Percentiles rank a stretch among this genome's conserved stretches.
These are phyloP conservation scores for Didymosphaeria variabile DNA, from an alignment of 2,329 filamentous ascomycete species.

Conservation along the genomic window DNA sequence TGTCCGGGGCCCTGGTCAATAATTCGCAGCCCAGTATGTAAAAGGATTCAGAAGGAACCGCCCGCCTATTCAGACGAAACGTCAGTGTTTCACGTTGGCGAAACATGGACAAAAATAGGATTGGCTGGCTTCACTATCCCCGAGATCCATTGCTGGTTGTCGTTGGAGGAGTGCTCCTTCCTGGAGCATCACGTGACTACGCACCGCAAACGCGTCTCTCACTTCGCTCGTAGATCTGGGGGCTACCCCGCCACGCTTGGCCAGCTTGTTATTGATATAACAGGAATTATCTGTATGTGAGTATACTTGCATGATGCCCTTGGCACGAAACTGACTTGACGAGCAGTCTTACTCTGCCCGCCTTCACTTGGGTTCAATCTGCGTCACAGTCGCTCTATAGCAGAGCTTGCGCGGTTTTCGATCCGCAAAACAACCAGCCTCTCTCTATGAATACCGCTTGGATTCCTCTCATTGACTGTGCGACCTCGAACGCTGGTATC, in stretches of 20 bases:
- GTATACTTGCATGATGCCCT: neutral
- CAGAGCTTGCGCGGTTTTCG: neutral
- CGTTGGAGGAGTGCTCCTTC: neutral
- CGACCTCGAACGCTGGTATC: neutral
- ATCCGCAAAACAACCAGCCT: neutral
- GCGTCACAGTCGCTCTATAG: neutral
- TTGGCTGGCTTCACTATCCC: neutral
- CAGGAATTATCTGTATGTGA: neutral
- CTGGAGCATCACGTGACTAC: neutral
- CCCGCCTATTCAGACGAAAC: conserved; percentile 1
- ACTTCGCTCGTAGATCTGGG: neutral
- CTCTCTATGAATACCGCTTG: neutral
- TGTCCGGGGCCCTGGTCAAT: neutral
- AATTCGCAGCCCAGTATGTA: neutral
- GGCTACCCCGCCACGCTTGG: neutral
- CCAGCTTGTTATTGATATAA: neutral
- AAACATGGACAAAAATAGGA: neutral
- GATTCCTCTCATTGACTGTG: neutral
- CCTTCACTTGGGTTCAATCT: neutral
- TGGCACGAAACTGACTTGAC: neutral
- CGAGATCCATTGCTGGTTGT: neutral
- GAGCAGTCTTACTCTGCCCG: neutral
- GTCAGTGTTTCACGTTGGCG: neutral
- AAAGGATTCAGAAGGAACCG: conserved; percentile 1
- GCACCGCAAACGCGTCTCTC: neutral